Percentiles rank a stretch among this genome's conserved stretches.
Evolutionary conservation across 2,329 filamentous ascomycete genomes (phyloP).

Genomic region (Xylaria digitata): DNA sequence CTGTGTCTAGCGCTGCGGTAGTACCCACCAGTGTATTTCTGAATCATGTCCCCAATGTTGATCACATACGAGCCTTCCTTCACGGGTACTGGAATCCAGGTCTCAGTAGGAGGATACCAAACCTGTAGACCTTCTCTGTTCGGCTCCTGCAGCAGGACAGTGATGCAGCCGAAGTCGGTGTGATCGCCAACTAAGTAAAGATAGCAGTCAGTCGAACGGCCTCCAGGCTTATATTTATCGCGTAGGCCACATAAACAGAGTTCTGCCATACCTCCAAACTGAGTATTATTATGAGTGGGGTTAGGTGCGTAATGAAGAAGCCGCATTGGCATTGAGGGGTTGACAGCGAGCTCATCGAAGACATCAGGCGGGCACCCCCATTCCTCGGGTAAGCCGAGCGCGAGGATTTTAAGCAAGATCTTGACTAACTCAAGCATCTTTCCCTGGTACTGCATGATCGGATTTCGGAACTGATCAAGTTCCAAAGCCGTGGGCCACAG

Average conservation of each 20-base stretch:
- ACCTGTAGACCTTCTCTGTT: slow-evolving; percentile 48
- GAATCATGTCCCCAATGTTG: slow-evolving; percentile 54
- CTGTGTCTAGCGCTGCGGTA: slow-evolving; percentile 50
- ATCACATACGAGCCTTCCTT: slow-evolving; percentile 52
- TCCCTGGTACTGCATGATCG: slow-evolving; percentile 46
- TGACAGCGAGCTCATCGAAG: slow-evolving; percentile 40
- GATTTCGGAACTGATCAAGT: slow-evolving; percentile 43
- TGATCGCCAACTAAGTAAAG: slow-evolving; percentile 44
- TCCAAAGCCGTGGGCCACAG: slow-evolving; percentile 45
- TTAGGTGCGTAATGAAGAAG: slow-evolving; percentile 47
- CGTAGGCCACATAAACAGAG: neutral
- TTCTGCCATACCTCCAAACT: slow-evolving; percentile 42
- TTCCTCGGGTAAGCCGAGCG: slow-evolving; percentile 41
- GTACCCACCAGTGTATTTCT: slow-evolving; percentile 48
- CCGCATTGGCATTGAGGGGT: slow-evolving; percentile 45
- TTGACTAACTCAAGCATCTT: slow-evolving; percentile 47
- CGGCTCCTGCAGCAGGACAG: slow-evolving; percentile 49
- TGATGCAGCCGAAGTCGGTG: slow-evolving; percentile 49
- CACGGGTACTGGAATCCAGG: slow-evolving; percentile 49
- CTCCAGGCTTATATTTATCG: no score
- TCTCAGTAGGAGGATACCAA: slow-evolving; percentile 43
- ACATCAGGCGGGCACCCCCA: slow-evolving; percentile 42
- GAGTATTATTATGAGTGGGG: slow-evolving; percentile 38
- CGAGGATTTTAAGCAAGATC: slow-evolving; percentile 43
- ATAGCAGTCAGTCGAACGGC: slow-evolving; percentile 11